A percentile compares a stretch with the other conserved stretches of the same genome.
Conservation (phyloP, 441 rosid species). For the Viola pubescens region DNA sequence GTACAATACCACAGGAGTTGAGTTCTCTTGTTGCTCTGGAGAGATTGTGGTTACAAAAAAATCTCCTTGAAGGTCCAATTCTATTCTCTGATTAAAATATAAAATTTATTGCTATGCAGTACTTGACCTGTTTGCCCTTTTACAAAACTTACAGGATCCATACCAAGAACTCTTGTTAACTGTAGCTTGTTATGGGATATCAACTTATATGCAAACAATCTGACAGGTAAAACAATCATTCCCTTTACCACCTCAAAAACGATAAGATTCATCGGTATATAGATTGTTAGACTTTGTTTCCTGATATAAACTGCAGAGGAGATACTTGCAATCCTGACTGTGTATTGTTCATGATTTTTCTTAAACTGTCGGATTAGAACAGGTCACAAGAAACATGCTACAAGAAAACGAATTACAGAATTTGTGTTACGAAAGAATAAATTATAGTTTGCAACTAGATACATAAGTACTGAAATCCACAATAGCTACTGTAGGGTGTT, state of each 20-base stretch:
- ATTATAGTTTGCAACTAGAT: no score
- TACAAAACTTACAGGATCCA: not conserved
- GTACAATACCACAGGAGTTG: not conserved
- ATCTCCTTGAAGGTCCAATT: not conserved
- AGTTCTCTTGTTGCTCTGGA: not conserved
- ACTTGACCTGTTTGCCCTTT: not conserved
- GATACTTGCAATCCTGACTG: no score
- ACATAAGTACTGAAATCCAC: not conserved
- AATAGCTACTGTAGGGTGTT: not conserved
- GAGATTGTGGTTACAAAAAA: not conserved
- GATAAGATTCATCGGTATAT: no score
- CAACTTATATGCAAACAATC: not conserved
- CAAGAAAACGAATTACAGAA: no score
- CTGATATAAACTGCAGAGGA: no score
- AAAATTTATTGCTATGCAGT: not conserved
- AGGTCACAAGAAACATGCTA: no score
- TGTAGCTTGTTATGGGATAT: not conserved
- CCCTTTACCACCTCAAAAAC: no score
- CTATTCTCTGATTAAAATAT: not conserved
- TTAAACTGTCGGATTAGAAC: no score
- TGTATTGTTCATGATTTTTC: no score
- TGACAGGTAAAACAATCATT: not conserved
- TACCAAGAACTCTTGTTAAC: conserved; percentile 2
- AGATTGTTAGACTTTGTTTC: no score
- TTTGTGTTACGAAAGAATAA: no score